These are phyloP conservation scores for Aureobasidium sp. DNA, from an alignment of 2,329 filamentous ascomycete genomes.

Conservation along the genomic window DNA sequence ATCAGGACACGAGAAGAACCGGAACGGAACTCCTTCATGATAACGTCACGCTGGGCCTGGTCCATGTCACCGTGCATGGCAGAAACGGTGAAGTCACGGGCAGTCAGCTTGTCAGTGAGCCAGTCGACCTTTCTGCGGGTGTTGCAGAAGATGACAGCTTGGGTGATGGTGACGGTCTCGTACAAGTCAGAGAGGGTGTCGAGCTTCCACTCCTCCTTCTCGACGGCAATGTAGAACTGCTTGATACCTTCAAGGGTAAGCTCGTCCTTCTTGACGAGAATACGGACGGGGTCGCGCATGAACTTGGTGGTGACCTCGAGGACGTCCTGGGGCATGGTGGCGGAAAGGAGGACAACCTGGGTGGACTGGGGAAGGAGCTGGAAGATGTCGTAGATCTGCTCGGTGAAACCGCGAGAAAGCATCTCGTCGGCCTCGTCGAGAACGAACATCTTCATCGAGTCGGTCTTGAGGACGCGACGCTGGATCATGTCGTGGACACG, in stretches of 20 bases:
- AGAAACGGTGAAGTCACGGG: conserved; percentile 97
- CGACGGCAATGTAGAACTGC: conserved; percentile 99
- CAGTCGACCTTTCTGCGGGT: conserved; percentile 99
- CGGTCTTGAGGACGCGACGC: conserved; percentile 92
- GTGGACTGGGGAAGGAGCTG: conserved; percentile 96
- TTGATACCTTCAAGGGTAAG: conserved; percentile 99
- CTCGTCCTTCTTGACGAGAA: conserved; percentile 99
- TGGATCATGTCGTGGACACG: conserved; percentile 99
- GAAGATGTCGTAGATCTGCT: conserved; percentile 99
- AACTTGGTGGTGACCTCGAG: conserved; percentile 99
- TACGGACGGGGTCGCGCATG: conserved; percentile 98
- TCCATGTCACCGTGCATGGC: conserved; percentile 99
- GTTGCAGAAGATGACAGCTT: conserved; percentile 99
- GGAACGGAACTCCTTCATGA: conserved; percentile 99
- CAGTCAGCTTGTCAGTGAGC: conserved; percentile 98
- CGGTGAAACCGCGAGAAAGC: conserved; percentile 98
- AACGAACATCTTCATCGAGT: conserved; percentile 99
- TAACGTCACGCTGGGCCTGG: conserved; percentile 92
- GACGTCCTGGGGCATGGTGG: conserved; percentile 98
- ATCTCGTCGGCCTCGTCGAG: conserved; percentile 99
- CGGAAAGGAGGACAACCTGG: conserved; percentile 95
- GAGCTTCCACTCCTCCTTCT: conserved; percentile 99
- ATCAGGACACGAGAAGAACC: conserved; percentile 98
- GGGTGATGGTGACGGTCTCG: conserved; percentile 98
- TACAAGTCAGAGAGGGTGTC: conserved; percentile 98